Evolutionary conservation across 306 rosid genomes (phyloP).

Genomic region (Acmispon strigosus): DNA sequence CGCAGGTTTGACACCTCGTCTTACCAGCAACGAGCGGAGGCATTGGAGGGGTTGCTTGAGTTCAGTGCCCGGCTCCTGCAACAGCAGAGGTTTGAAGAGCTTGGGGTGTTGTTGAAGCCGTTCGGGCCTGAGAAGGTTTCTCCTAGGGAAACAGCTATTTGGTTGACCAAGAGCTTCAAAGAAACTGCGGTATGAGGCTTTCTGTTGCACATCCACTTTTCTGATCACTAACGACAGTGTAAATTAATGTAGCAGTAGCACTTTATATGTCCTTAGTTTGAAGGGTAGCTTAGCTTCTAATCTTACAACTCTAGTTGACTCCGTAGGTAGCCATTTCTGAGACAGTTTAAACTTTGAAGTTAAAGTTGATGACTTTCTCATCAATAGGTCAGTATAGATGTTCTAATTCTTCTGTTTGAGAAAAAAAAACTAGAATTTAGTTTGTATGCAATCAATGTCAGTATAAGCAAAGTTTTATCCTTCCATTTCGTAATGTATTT

Average conservation of each 20-base stretch:
- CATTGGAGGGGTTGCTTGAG: constrained; percentile 92
- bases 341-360: neutral
- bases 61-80: constrained; percentile 85
- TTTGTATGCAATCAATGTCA: no score
- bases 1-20: constrained; percentile 74
- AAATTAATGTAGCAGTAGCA: neutral
- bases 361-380: neutral
- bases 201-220: neutral
- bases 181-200: constrained; percentile 34
- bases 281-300: constrained; percentile 14
- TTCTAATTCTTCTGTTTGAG: no score
- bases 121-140: constrained; percentile 94
- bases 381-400: neutral
- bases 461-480: no score
- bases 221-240: constrained; percentile 1
- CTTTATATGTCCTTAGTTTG: neutral
- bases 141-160: constrained; percentile 95
- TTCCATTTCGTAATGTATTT: neutral
- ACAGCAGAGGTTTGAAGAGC: constrained; percentile 76
- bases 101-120: constrained; percentile 86
- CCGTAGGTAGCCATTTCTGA: neutral
- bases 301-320: neutral
- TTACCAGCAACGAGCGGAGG: constrained; percentile 78
- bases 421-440: no score
- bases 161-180: constrained; percentile 94